Base-by-base conservation (phyloP, 2,329 filamentous ascomycete species). In the Huntiella savannae region DNA sequence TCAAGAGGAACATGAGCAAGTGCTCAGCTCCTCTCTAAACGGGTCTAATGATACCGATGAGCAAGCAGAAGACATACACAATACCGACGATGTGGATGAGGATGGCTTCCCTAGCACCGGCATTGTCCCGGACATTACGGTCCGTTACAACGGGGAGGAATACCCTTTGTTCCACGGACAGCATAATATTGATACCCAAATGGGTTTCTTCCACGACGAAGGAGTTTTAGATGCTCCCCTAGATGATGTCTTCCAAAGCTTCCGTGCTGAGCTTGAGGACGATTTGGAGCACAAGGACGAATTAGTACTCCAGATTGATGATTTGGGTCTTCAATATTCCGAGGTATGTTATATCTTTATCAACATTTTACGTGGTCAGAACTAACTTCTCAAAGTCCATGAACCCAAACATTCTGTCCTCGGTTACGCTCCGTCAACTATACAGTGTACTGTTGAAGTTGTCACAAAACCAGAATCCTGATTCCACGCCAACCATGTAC, bases 291-390 rank as follows among this genome's bases (percentile, higher is more conserved):
- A 57, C 3, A 60, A 63, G 13, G 69, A 73, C 45, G 68, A 72
- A 47, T 56, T 73, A 37, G 60, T 66, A n/a, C 61, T 71, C 36
- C 66, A 69, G 49, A 58, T 72, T 40, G 67, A 71, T 22, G 65
- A 70, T 49, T 62, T 73, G 36, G 67, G 66, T 6, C 59, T 73
- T 32, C 68, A 72, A 55, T 70, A 71, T 55, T 59, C 66, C 15
- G 68, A 72, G 59, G 67, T 68, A 58, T 52, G 64, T 13, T 40
- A 19, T 32, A 3, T 17, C 4, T 8, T 12, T 7, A 2, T 43
- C 38, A 11, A 15, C 35, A 11, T 13, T 12, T 41, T 6, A 32
- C 17, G 8, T 7, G 15, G 16, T 28, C 22, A 10, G 22, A 43
- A 43, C 57, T 63, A 55, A 63, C 54, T 28, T 28, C 17, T 28